Conservation (phyloP, 352 stramenopile genomes). For the Globisporangium spiculum region DNA sequence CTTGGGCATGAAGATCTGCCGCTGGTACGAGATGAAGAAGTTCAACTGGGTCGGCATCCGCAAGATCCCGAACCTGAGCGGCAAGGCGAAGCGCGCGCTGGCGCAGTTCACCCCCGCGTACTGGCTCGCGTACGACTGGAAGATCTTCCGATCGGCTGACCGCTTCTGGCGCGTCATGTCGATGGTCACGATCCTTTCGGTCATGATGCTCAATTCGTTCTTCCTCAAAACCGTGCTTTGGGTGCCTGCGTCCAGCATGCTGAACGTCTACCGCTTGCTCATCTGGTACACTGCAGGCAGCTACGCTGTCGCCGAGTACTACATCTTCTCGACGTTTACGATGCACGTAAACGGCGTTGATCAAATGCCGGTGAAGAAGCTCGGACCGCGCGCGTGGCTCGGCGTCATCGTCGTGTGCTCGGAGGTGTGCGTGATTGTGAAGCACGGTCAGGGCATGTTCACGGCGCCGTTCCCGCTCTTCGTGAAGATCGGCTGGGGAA, state of each 20-base stretch:
- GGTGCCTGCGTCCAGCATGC: constrained; percentile 76
- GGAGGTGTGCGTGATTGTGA: constrained; percentile 79
- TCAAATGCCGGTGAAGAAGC: constrained; percentile 70
- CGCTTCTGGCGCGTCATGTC: constrained; percentile 89
- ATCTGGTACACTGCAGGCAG: constrained; percentile 87
- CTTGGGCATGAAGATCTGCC: constrained; percentile 83
- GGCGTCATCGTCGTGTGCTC: constrained; percentile 74
- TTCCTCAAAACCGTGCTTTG: constrained; percentile 93
- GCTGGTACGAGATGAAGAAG: constrained; percentile 86
- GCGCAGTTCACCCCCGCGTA: constrained; percentile 89
- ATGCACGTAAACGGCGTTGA: constrained; percentile 51
- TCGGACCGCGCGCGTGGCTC: constrained; percentile 80
- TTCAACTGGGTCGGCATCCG: constrained; percentile 89
- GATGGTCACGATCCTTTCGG: constrained; percentile 88
- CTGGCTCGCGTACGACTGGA: constrained; percentile 92
- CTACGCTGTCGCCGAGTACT: constrained; percentile 88
- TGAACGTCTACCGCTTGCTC: constrained; percentile 77
- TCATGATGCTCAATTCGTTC: constrained; percentile 96
- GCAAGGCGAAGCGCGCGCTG: constrained; percentile 79
- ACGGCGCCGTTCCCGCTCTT: constrained; percentile 79
- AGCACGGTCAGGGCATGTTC: constrained; percentile 86
- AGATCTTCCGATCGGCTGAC: constrained; percentile 91
- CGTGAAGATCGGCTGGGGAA: constrained; percentile 78
- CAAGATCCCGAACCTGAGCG: constrained; percentile 77
- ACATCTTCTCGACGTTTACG: constrained; percentile 88